phyloP scores from a whole-genome alignment of 208 protist genomes.

The Acanthamoeba sp. region DNA sequence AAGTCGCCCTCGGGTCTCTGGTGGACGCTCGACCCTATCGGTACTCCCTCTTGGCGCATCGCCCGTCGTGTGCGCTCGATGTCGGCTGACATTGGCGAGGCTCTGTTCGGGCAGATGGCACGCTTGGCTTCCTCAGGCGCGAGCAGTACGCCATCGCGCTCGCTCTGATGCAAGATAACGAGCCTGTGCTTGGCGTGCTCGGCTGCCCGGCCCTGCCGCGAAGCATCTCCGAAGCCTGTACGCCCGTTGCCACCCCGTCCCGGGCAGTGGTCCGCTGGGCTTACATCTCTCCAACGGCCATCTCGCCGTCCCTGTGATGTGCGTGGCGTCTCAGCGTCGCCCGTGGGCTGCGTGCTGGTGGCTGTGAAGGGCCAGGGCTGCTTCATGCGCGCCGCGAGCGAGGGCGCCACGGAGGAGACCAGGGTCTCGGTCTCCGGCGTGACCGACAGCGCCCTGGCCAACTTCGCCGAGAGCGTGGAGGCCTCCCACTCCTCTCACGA shows the following conservation, averaged over 20 bases:
- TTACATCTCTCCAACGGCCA: no score
- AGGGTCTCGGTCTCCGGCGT: constrained; percentile 20
- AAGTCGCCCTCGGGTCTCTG: constrained; percentile 70
- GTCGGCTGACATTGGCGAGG: neutral
- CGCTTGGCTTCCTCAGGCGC: constrained; percentile 81
- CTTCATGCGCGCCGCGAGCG: neutral
- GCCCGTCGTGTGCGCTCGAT: neutral
- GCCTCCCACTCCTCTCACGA: constrained; percentile 78
- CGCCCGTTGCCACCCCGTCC: neutral
- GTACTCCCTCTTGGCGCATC: neutral
- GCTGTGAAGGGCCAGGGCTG: constrained; percentile 67
- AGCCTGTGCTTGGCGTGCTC: constrained; percentile 81
- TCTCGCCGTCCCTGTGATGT: neutral
- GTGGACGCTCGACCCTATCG: constrained; percentile 84
- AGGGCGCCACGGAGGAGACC: constrained; percentile 40
- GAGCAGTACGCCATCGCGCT: constrained; percentile 84
- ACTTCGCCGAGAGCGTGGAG: constrained; percentile 80
- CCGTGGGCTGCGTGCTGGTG: constrained; percentile 48
- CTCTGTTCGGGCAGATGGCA: constrained; percentile 68
- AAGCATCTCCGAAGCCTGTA: neutral
- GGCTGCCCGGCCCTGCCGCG: constrained; percentile 82
- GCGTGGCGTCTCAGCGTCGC: neutral
- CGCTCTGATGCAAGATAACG: constrained; percentile 81
- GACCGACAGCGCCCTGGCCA: constrained; percentile 70
- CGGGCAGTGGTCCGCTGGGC: neutral